Evolutionary conservation across 371 early-diverging fungal species (phyloP), one percentile per base, ranked within the genome.

Genomic region (Rhizomucor miehei): DNA sequence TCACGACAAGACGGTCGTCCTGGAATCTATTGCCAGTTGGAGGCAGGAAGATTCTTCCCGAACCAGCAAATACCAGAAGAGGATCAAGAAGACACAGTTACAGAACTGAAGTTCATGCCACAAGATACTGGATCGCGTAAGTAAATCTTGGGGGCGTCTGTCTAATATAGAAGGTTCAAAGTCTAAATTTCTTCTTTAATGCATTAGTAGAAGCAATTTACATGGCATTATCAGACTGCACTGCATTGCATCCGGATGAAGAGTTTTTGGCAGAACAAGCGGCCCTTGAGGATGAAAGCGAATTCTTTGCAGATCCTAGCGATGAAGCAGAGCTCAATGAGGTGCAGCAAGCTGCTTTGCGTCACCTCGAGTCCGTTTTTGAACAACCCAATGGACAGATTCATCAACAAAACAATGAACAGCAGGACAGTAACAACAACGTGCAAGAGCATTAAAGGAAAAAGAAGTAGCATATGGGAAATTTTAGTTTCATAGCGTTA

Each of bases 21-120:
- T 1, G 76, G 76, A 54, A 82, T 92, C 53, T 92, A 90, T 59
- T 89, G 88, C 57, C 92, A 92, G 65, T 71, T 90, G 8, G 88
- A 86, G 44, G 60, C 71, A 3, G 66, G 63, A 10, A 48, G 69
- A 12, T 61, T 64, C 39, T 73, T 68, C 36, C 77, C 77, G 16
- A 68, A 69, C 23, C 77, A 76, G 35, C 65, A 62, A 24, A 56
- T 61, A 1, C 77, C 75, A 13, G 82, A 77, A 6, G 84, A 75
- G 3, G 86, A 80, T 3, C 75, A 77, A 1, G 81, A 84, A 35
- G 80, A 80, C 51, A 56, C 65, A 0, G 74, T 82, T 17, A 69
- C 80, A 10, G 90, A 91, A 59, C 60, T 89, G 48, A 72, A 79
- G 34, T 78, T 90, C 51, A 80, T 84, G 13, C 92, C 90, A 6